phyloP scores from a whole-genome alignment of 164 flowering plant species.

The Aristolochia californica region DNA sequence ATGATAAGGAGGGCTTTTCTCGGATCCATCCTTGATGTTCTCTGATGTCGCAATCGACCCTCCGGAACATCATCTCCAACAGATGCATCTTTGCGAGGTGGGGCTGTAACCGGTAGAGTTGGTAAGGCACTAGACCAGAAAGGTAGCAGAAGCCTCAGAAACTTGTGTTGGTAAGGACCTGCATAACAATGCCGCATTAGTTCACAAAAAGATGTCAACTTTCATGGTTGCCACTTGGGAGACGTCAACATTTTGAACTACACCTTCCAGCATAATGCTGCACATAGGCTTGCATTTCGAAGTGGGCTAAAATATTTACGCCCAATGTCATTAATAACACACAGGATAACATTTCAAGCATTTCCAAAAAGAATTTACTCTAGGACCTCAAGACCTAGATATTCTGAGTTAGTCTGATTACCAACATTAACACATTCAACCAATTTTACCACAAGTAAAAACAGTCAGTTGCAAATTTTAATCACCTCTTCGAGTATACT shows the following conservation, averaged over 20 bases:
- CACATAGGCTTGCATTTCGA: too few relatives aligned
- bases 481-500: conserved; percentile 78
- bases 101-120: conserved; percentile 93
- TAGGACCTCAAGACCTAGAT: too few relatives aligned
- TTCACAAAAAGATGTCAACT: not conserved
- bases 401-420: too few relatives aligned
- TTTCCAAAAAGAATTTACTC: too few relatives aligned
- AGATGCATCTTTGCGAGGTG: conserved; percentile 65
- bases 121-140: conserved; percentile 97
- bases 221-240: not conserved
- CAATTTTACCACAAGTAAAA: too few relatives aligned
- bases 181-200: conserved; percentile 8
- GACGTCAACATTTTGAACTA: not conserved
- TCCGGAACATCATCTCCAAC: conserved; percentile 53
- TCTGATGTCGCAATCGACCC: conserved; percentile 65
- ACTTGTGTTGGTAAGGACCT: conserved; percentile 85
- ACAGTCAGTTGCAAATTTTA: too few relatives aligned
- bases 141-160: conserved; percentile 72
- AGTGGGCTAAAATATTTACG: too few relatives aligned
- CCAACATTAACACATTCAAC: too few relatives aligned
- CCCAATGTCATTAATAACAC: too few relatives aligned
- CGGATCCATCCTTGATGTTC: conserved; percentile 87
- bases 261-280: too few relatives aligned
- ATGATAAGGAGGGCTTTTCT: conserved; percentile 79
- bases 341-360: too few relatives aligned